Conservation (phyloP, 2,329 filamentous ascomycete species). For the Knufia petricola region DNA sequence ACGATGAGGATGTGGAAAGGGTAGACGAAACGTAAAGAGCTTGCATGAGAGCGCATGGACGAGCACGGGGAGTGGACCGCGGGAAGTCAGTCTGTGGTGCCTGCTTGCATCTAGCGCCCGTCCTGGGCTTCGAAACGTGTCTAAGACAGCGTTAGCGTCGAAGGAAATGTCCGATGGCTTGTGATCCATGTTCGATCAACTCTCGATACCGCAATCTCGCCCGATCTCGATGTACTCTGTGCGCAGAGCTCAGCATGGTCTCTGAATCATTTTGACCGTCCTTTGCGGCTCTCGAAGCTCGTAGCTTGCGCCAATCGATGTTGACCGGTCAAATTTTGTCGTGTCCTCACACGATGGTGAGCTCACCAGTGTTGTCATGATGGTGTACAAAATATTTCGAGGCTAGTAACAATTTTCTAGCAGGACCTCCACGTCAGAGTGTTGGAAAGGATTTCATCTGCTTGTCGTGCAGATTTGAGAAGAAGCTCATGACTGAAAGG, state of each 20-base stretch:
- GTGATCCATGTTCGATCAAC: not conserved
- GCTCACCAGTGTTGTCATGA: no score
- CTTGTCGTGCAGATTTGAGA: not conserved
- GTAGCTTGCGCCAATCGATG: not conserved
- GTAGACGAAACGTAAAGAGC: not conserved
- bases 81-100: not conserved
- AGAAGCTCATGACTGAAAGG: not conserved
- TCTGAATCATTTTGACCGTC: no score
- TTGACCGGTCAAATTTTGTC: not conserved
- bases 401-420: no score
- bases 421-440: no score
- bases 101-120: conserved; percentile 2
- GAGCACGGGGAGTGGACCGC: not conserved
- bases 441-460: no score
- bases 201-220: not conserved
- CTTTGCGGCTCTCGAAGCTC: not conserved
- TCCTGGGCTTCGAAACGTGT: not conserved
- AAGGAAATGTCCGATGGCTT: not conserved
- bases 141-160: not conserved
- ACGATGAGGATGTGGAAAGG: not conserved
- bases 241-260: conserved; percentile 6
- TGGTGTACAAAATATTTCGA: no score
- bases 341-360: no score
- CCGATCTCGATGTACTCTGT: not conserved
- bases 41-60: conserved; percentile 2